Evolutionary conservation across 2,329 filamentous ascomycete species (phyloP).

Genomic region (Cytospora chrysosperma): DNA sequence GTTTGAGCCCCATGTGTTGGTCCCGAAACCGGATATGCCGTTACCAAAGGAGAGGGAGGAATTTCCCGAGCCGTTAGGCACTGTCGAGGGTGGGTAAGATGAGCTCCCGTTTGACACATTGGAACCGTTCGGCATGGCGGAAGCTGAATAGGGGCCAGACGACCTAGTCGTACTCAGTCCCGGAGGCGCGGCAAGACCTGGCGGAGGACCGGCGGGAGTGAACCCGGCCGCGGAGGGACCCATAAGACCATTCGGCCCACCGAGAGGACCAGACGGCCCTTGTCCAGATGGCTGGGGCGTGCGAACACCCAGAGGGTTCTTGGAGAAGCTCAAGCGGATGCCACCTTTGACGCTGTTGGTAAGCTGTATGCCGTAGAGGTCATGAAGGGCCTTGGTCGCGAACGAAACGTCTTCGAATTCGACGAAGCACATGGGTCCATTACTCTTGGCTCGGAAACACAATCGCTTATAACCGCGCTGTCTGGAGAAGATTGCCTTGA

Average conservation of each 20-base stretch:
- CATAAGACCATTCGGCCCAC: slow-evolving; percentile 60
- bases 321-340: slow-evolving; percentile 93
- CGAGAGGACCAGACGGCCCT: slow-evolving; percentile 41
- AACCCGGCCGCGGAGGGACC: slow-evolving; percentile 57
- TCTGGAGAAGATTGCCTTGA: slow-evolving; percentile 90
- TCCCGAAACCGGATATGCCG: neutral
- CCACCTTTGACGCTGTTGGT: slow-evolving; percentile 94
- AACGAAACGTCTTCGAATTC: slow-evolving; percentile 94
- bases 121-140: slow-evolving; percentile 8
- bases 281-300: slow-evolving; percentile 64
- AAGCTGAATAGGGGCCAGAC: slow-evolving; percentile 2
- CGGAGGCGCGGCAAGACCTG: slow-evolving; percentile 74
- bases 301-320: slow-evolving; percentile 92
- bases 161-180: slow-evolving; percentile 52
- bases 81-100: slow-evolving; percentile 7
- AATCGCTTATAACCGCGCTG: slow-evolving; percentile 93
- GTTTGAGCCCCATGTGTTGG: slow-evolving; percentile 12
- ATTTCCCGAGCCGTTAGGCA: slow-evolving; percentile 1
- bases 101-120: neutral
- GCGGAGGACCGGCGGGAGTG: slow-evolving; percentile 73
- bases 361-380: slow-evolving; percentile 82
- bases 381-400: slow-evolving; percentile 85
- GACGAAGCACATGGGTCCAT: slow-evolving; percentile 98
- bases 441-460: slow-evolving; percentile 91
- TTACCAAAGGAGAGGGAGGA: neutral